phyloP scores from a whole-genome alignment of 163 green algal species.

The Coccomyxa subellipsoidea region DNA sequence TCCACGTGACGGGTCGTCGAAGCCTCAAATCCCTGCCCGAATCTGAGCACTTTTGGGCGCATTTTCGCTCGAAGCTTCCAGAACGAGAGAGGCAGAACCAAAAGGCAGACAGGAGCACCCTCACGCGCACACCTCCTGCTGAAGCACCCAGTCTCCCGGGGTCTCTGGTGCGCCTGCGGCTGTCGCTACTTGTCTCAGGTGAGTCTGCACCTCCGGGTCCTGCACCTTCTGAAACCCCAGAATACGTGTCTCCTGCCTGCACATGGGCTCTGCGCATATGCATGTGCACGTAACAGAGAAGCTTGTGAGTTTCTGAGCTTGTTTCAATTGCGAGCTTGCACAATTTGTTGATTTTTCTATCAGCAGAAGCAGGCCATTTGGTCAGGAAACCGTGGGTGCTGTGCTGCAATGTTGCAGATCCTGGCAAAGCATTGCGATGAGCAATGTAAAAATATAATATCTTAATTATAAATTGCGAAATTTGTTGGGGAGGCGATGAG shows the following conservation, averaged over 20 bases:
- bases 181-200: background rate
- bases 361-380: too few species aligned
- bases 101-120: background rate
- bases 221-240: background rate
- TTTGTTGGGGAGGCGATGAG: too few species aligned
- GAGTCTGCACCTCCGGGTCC: background rate
- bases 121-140: background rate
- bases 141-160: background rate
- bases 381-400: too few species aligned
- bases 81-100: background rate
- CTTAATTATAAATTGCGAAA: too few species aligned
- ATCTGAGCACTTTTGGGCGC: background rate
- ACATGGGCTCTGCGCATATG: background rate
- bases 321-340: too few species aligned
- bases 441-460: too few species aligned
- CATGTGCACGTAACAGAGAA: too few species aligned
- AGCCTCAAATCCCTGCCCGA: background rate
- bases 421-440: too few species aligned
- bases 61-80: background rate
- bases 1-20: background rate
- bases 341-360: too few species aligned
- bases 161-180: background rate
- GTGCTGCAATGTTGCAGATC: too few species aligned
- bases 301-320: too few species aligned
- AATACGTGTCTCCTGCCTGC: background rate